Conservation (phyloP, 2,329 filamentous ascomycete species). For the Pezicula neosporulosa region DNA sequence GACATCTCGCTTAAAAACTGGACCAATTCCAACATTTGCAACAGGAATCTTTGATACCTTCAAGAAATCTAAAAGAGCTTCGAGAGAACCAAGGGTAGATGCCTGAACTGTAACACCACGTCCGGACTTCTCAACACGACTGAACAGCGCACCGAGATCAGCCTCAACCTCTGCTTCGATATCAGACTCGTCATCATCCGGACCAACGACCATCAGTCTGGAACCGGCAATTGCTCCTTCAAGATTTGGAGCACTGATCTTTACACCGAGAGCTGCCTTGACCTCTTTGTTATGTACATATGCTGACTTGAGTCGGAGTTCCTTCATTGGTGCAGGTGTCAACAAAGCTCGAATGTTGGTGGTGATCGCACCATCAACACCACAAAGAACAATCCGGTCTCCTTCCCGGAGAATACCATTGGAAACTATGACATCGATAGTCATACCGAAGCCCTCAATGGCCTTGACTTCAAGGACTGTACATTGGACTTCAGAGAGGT, state of each 20-base stretch:
- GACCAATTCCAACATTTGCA: slow-evolving; percentile 93
- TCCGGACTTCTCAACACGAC: slow-evolving; percentile 85
- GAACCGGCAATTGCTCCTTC: slow-evolving; percentile 97
- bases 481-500: slow-evolving; percentile 94
- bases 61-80: slow-evolving; percentile 94
- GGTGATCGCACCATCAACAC: slow-evolving; percentile 91
- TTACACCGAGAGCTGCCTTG: slow-evolving; percentile 97
- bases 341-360: slow-evolving; percentile 94
- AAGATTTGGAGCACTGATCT: slow-evolving; percentile 94
- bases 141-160: slow-evolving; percentile 87
- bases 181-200: slow-evolving; percentile 95
- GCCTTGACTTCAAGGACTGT: slow-evolving; percentile 99
- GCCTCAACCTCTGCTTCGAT: slow-evolving; percentile 95
- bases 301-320: slow-evolving; percentile 89
- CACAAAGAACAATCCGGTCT: slow-evolving; percentile 90
- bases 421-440: slow-evolving; percentile 93
- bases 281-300: slow-evolving; percentile 99
- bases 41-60: slow-evolving; percentile 96
- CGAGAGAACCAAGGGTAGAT: slow-evolving; percentile 93
- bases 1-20: slow-evolving; percentile 96
- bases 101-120: slow-evolving; percentile 96
- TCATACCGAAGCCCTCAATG: slow-evolving; percentile 97
- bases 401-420: slow-evolving; percentile 95
- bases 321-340: slow-evolving; percentile 88
- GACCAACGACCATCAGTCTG: slow-evolving; percentile 86